These are phyloP conservation scores for Yarrowia bubula DNA, from an alignment of 805 yeast genomes.

Conservation along the genomic window DNA sequence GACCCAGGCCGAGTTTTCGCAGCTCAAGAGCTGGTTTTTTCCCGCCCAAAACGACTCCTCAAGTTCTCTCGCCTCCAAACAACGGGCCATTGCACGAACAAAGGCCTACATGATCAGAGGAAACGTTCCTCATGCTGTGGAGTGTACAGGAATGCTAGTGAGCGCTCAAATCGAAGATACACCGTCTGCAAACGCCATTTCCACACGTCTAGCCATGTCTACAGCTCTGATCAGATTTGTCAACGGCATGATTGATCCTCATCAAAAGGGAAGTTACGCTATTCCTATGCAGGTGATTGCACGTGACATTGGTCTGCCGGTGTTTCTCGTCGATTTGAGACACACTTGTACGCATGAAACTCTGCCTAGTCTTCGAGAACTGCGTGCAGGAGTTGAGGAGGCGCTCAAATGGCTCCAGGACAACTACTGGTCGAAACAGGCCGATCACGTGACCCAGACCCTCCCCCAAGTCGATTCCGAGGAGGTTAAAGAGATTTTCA, in stretches of 20 bases:
- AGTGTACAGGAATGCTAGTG: neutral
- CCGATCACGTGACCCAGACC: too few species aligned
- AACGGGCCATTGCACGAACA: neutral
- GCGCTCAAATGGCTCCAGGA: neutral
- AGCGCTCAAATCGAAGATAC: neutral
- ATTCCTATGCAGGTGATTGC: constrained; percentile 24
- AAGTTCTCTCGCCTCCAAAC: neutral
- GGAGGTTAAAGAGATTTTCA: neutral
- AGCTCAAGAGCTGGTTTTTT: constrained; percentile 5
- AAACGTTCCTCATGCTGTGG: constrained; percentile 13
- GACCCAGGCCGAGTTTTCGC: neutral
- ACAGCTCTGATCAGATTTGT: constrained; percentile 14
- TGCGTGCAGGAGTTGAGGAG: neutral
- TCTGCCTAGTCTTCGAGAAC: neutral
- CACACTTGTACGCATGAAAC: constrained; percentile 23
- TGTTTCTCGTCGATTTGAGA: constrained; percentile 1
- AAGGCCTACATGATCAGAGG: constrained; percentile 15
- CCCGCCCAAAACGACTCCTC: neutral
- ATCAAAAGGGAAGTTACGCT: constrained; percentile 3
- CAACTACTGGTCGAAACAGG: neutral
- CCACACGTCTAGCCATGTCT: constrained; percentile 5
- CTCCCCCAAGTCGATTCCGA: neutral
- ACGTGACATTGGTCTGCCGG: constrained; percentile 12
- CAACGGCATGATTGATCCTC: constrained; percentile 20
- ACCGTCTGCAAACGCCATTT: neutral